A percentile compares a stretch with the other conserved stretches of the same genome.
These are phyloP conservation scores for Fraxinus latifolia DNA, from an alignment of 305 asterid species.

Conservation along the genomic window DNA sequence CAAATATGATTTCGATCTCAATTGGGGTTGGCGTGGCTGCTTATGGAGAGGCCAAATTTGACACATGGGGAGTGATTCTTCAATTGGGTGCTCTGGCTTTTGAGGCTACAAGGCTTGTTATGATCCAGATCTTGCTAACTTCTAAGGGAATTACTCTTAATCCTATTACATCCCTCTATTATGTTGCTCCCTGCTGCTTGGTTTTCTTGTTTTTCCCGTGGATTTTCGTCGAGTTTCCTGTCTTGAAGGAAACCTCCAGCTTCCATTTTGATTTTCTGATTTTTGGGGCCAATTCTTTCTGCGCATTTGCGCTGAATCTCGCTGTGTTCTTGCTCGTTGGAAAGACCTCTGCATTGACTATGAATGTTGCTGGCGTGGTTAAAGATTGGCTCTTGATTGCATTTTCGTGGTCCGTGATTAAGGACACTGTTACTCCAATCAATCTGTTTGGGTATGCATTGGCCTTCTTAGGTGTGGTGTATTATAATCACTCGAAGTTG, in stretches of 20 bases:
- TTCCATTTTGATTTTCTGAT: conserved; percentile 16
- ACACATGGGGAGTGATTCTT: conserved; percentile 12
- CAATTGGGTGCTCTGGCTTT: conserved; percentile 19
- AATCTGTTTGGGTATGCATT: conserved; percentile 15
- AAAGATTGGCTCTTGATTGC: conserved; percentile 20
- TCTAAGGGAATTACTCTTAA: conserved; percentile 17
- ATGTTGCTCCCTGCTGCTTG: conserved; percentile 21
- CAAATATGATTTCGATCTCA: conserved; percentile 19
- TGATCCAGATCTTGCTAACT: conserved; percentile 18
- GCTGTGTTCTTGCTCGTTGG: conserved; percentile 20
- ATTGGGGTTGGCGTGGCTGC: conserved; percentile 14
- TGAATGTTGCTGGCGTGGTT: conserved; percentile 20
- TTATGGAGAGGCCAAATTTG: conserved; percentile 16
- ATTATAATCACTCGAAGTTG: conserved; percentile 17
- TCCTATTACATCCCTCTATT: conserved; percentile 18
- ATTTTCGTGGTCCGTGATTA: conserved; percentile 18
- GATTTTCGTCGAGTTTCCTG: conserved; percentile 12
- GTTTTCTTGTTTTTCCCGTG: conserved; percentile 11
- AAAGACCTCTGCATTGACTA: conserved; percentile 19
- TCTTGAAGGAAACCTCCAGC: conserved; percentile 12
- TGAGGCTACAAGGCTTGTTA: conserved; percentile 18
- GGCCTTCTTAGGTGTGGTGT: conserved; percentile 15
- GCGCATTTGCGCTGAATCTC: conserved; percentile 19
- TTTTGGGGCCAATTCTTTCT: conserved; percentile 19
- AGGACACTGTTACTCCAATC: conserved; percentile 18